Evolutionary conservation across 192 early-diverging fungal species (phyloP), one percentile per base, ranked within the genome.

Genomic region (Powellomyces hirtus): DNA sequence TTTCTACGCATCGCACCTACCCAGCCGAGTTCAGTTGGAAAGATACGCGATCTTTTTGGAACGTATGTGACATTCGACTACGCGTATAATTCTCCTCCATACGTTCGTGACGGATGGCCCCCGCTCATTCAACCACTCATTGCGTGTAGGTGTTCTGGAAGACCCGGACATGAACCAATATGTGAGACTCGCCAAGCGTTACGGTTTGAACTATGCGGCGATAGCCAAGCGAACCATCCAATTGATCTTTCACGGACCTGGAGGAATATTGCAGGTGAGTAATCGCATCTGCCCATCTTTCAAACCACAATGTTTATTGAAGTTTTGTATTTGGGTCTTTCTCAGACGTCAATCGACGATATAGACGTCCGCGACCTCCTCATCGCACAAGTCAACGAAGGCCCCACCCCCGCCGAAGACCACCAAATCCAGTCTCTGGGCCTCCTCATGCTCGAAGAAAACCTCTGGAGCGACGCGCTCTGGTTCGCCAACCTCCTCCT

Each of bases 381-480:
- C 27, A 59, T 68, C 30, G 49, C 73, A 27, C 38, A 46, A 29
- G 13, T 70, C 22, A 62, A 57, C 53, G 59, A 67, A n/a, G 30
- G 27, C 11, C 16, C 65, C 1, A 51, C 62, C 16, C 18, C 5
- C 3, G 18, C 11, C 5, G 74, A 71, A 10, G 45, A 53, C 16
- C 67, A 64, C 24, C 79, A 79, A 52, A 75, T 90, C 30, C 75
- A 77, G 4, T 79, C 84, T 11, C 73, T 90, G n/a, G 86, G 84
- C 52, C 87, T 86, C 83, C 76, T 88, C 7, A 74, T 79, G 0
- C 74, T 74, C 57, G 77, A 77, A 29, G 56, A 67, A n/a, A 58
- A 49, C 22, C 75, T 84, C 37, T 70, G 83, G 57, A 60, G 68
- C 26, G 68, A 84, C 16, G 78, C 79, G 0, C 72, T 89, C 0